phyloP scores from a whole-genome alignment of 306 rosid genomes.

The Lupinus albus region DNA sequence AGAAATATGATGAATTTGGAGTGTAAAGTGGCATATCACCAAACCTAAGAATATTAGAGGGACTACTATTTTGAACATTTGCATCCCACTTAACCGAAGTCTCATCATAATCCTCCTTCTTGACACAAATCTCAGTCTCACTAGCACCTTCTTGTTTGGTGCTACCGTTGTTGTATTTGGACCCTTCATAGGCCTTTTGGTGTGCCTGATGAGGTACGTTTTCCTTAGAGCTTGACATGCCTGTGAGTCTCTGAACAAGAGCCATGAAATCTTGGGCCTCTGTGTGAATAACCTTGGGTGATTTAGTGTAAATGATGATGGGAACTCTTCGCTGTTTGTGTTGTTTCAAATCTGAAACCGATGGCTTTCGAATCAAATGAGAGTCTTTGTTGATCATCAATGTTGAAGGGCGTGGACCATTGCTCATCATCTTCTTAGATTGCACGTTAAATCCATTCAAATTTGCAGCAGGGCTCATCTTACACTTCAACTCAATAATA shows the following conservation, averaged over 20 bases:
- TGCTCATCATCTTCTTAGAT: slow-evolving; percentile 40
- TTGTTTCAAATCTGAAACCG: slow-evolving; percentile 10
- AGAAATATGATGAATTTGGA: slow-evolving; percentile 58
- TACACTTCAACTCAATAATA: not conserved
- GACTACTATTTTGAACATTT: slow-evolving; percentile 6
- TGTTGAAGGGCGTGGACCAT: slow-evolving; percentile 74
- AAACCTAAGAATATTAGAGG: slow-evolving; percentile 22
- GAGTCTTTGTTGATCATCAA: slow-evolving; percentile 62
- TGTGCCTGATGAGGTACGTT: slow-evolving; percentile 3
- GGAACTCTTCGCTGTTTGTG: slow-evolving; percentile 54
- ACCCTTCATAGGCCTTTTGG: slow-evolving; percentile 31
- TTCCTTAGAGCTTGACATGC: slow-evolving; percentile 40
- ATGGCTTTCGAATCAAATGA: slow-evolving; percentile 48
- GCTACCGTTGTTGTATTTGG: slow-evolving; percentile 21
- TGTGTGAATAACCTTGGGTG: slow-evolving; percentile 81
- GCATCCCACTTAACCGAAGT: slow-evolving; percentile 16
- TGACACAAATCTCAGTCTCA: slow-evolving; percentile 2
- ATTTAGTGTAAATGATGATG: slow-evolving; percentile 73
- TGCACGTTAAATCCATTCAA: slow-evolving; percentile 17
- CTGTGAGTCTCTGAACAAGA: slow-evolving; percentile 87
- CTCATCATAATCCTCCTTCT: slow-evolving; percentile 40
- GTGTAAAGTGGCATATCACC: slow-evolving; percentile 68
- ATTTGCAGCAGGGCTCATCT: slow-evolving; percentile 46
- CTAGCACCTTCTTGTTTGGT: not conserved
- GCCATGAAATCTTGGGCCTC: slow-evolving; percentile 79